A percentile compares a stretch with the other conserved stretches of the same genome.
phyloP scores from a whole-genome alignment of 805 yeast genomes.

The Debaryomyces prosopidis region DNA sequence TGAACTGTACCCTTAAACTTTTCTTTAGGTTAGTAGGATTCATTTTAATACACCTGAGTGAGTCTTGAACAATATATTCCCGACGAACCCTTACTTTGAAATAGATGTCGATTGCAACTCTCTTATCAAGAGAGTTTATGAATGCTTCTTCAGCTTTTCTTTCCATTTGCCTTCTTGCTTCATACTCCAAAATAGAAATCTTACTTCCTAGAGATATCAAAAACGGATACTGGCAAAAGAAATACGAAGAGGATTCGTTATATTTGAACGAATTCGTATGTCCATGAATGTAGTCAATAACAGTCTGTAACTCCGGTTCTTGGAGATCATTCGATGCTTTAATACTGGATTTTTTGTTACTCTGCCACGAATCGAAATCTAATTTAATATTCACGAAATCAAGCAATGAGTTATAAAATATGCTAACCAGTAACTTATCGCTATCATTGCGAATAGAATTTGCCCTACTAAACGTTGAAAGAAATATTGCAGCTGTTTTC shows the following conservation, averaged over 20 bases:
- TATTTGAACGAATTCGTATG: conserved; percentile 22
- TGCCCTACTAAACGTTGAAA: conserved; percentile 57
- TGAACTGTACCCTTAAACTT: conserved; percentile 73
- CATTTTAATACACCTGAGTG: conserved; percentile 60
- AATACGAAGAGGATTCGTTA: conserved; percentile 34
- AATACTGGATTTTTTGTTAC: conserved; percentile 24
- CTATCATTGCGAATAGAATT: conserved; percentile 36
- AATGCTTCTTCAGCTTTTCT: conserved; percentile 88
- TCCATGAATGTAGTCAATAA: conserved; percentile 51
- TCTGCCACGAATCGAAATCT: conserved; percentile 87
- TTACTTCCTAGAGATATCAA: conserved; percentile 80
- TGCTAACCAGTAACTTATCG: conserved; percentile 30
- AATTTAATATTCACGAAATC: conserved; percentile 75
- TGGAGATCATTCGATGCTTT: conserved; percentile 6
- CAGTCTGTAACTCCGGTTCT: conserved; percentile 38
- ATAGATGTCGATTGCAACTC: conserved; percentile 63
- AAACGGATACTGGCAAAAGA: conserved; percentile 86
- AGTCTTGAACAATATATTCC: conserved; percentile 66
- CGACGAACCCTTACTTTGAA: conserved; percentile 72
- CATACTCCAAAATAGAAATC: conserved; percentile 77
- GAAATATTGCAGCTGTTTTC: conserved; percentile 59
- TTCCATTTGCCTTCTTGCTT: conserved; percentile 79
- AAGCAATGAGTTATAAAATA: conserved; percentile 76
- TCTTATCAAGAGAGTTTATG: conserved; percentile 65
- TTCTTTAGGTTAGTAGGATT: conserved; percentile 67